Evolutionary conservation across 169 alveolate genomes (phyloP).

Genomic region (Pseudocohnilembus persalinus): DNA sequence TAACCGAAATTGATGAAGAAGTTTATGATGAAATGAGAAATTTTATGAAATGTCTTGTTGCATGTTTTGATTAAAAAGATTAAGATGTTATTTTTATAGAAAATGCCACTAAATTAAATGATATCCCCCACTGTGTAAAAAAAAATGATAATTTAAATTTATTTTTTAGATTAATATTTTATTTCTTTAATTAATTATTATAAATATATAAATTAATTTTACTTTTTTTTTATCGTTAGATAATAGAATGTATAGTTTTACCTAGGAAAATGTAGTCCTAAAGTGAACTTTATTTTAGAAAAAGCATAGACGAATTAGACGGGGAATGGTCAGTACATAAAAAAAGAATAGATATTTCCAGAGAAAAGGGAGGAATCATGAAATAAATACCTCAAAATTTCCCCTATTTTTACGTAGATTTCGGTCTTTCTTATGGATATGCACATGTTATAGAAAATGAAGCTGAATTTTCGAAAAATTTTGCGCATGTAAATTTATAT

Average conservation of each 20-base stretch:
- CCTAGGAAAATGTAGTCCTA: constrained; percentile 29
- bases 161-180: neutral
- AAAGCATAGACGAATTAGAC: constrained; percentile 38
- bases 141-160: too few relatives aligned
- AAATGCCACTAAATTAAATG: constrained; percentile 27
- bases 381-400: constrained; percentile 42
- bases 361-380: constrained; percentile 31
- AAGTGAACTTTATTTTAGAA: constrained; percentile 24
- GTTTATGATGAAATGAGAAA: constrained; percentile 39
- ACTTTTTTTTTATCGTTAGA: neutral
- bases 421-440: constrained; percentile 31
- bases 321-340: constrained; percentile 39
- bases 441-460: constrained; percentile 45
- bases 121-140: constrained; percentile 31
- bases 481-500: constrained; percentile 36
- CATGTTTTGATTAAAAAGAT: constrained; percentile 31
- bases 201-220: neutral
- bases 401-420: constrained; percentile 47
- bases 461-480: constrained; percentile 20
- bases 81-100: constrained; percentile 37
- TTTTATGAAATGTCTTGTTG: constrained; percentile 30
- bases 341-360: constrained; percentile 21
- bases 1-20: constrained; percentile 34
- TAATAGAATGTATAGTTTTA: constrained; percentile 44
- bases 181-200: neutral